These are phyloP conservation scores for Rhodotorula sp. DNA, from an alignment of 1,284 basidiomycete genomes.

Conservation along the genomic window DNA sequence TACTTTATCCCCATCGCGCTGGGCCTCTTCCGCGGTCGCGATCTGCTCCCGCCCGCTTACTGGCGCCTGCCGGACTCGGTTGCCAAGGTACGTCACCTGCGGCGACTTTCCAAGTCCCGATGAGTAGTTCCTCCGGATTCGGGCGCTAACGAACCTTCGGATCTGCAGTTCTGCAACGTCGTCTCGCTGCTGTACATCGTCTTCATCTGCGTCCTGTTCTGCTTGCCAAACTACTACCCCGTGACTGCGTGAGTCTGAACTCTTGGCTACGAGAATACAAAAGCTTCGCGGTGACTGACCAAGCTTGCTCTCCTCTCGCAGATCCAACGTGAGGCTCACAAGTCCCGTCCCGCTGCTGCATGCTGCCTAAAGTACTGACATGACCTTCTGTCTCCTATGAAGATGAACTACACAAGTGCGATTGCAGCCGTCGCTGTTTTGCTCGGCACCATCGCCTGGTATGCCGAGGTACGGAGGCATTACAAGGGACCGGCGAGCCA, in stretches of 20 bases:
- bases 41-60: conserved; percentile 18
- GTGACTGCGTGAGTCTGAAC: not conserved
- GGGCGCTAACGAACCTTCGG: not conserved
- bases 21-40: conserved; percentile 20
- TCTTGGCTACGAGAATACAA: not conserved
- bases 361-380: too few species aligned
- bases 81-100: not conserved
- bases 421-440: conserved; percentile 13
- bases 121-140: too few species aligned
- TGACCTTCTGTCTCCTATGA: not conserved
- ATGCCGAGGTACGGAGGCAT: conserved; percentile 13
- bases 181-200: conserved; percentile 16
- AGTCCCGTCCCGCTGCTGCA: not conserved
- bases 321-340: not conserved
- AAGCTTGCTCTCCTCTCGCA: not conserved
- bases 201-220: conserved; percentile 32
- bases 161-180: conserved; percentile 7
- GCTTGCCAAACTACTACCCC: conserved; percentile 24
- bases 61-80: conserved; percentile 20
- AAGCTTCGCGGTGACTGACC: not conserved
- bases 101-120: not conserved
- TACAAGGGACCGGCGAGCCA: conserved; percentile 20
- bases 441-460: conserved; percentile 17
- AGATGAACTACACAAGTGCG: conserved; percentile 20
- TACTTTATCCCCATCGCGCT: conserved; percentile 29